Evolutionary conservation across 495 filamentous ascomycete species (phyloP).

Genomic region (Pyrenula aspistea): DNA sequence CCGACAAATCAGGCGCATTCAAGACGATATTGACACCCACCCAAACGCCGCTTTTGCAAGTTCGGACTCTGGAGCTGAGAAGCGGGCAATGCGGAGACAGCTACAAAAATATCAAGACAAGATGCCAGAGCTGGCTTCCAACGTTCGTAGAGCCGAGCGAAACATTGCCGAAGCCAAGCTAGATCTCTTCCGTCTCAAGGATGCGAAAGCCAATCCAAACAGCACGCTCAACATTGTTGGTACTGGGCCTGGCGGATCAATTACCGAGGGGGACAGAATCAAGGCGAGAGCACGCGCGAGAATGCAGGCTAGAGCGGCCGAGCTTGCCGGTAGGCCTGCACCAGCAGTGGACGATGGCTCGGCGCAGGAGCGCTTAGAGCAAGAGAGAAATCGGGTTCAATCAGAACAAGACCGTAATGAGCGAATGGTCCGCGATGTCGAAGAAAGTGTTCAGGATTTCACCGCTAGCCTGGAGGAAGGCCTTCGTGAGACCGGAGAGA

Average conservation of each 20-base stretch:
- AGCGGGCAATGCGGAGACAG: constrained; percentile 73
- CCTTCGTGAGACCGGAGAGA: constrained; percentile 70
- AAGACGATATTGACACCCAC: constrained; percentile 92
- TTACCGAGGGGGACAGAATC: constrained; percentile 89
- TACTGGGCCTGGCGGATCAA: constrained; percentile 78
- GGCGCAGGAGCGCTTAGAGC: constrained; percentile 69
- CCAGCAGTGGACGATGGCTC: constrained; percentile 49
- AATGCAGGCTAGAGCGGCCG: constrained; percentile 96
- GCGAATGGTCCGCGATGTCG: constrained; percentile 89
- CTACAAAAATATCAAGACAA: constrained; percentile 80
- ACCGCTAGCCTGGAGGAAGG: constrained; percentile 70
- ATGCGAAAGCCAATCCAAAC: constrained; percentile 83
- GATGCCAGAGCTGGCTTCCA: constrained; percentile 81
- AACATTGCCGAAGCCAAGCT: constrained; percentile 84
- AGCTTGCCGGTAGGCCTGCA: constrained; percentile 71
- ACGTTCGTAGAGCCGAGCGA: constrained; percentile 82
- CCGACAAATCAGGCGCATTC: constrained; percentile 79
- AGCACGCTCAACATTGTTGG: constrained; percentile 77
- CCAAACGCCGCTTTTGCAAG: constrained; percentile 64
- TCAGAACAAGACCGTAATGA: constrained; percentile 89
- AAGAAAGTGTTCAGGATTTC: constrained; percentile 92
- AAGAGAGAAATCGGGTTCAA: constrained; percentile 69
- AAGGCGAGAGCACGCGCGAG: constrained; percentile 93
- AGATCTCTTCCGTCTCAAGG: constrained; percentile 87
- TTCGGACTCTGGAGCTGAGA: constrained; percentile 75